phyloP scores from a whole-genome alignment of 208 protist species.

The Trypanosoma cruzi region DNA sequence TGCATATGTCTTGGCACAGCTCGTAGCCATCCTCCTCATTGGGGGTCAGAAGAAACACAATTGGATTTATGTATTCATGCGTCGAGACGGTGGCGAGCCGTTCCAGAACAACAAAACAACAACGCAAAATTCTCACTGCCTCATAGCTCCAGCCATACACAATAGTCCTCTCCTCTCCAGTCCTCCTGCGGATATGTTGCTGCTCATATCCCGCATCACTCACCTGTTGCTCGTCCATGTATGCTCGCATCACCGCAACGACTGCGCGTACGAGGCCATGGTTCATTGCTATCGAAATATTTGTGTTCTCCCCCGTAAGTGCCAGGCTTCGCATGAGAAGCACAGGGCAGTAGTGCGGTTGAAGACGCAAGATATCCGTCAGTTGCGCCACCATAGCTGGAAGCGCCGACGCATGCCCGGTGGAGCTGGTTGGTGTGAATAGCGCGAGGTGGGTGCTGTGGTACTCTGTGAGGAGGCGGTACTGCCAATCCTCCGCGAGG shows the following conservation, averaged over 20 bases:
- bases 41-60: constrained; percentile 56
- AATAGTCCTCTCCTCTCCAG: constrained; percentile 2
- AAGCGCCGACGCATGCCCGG: constrained; percentile 12
- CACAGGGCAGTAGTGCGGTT: constrained; percentile 70
- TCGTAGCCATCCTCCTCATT: constrained; percentile 32
- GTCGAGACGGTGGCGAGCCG: constrained; percentile 37
- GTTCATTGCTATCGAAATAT: constrained; percentile 53
- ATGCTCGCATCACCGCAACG: constrained; percentile 53
- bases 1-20: constrained; percentile 27
- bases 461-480: constrained; percentile 70
- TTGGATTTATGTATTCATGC: constrained; percentile 54
- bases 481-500: constrained; percentile 76
- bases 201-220: constrained; percentile 6
- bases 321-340: constrained; percentile 63
- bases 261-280: constrained; percentile 52
- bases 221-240: constrained; percentile 32
- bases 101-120: constrained; percentile 56
- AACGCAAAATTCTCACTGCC: constrained; percentile 51
- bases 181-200: not conserved
- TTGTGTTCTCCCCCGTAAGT: constrained; percentile 40
- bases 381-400: constrained; percentile 67
- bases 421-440: constrained; percentile 13
- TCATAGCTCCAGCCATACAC: constrained; percentile 38
- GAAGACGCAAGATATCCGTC: constrained; percentile 52
- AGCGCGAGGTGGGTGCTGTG: constrained; percentile 67